Base-by-base conservation (phyloP, 192 early-diverging fungal genomes). In the Umbelopsis ramanniana region DNA sequence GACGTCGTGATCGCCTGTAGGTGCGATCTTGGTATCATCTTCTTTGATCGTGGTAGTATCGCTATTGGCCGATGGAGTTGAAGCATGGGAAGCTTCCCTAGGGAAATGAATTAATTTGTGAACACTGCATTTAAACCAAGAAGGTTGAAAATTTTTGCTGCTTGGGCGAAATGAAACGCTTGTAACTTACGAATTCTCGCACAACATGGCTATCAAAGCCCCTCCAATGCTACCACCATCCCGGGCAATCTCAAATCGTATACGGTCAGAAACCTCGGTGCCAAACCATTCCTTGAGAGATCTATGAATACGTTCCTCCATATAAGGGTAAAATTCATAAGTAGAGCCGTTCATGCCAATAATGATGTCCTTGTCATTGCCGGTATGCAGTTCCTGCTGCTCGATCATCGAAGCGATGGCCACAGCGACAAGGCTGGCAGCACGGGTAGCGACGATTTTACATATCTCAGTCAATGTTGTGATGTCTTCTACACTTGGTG, bases 341-440 rank as follows among this genome's bases (percentile, higher is more conserved):
- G 95, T 85, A 38, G 91, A 93, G 22, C 97, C 97, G 71, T 96
- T 95, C 66, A 98, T 91, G 26, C 93, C 97, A 35, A 98, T 91
- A 6, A 93, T 93, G 70, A 90, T 82, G 70, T 84, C 72, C 22
- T 55, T 45, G 26, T 76, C 54, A 37, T n/a, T 43, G 70, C 77
- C 63, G 46, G 66, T 37, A 53, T 69, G 21, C n/a, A 70, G 53
- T 67, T 75, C 24, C 46, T 78, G 76, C 22, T 78, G 75, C 45
- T 87, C 70, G 52, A 89, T 79, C 14, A 88, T 73, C 37, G 90
- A 80, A 17, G 82, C 86, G 15, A 89, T 83, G 17, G 87, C 89
- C 11, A 88, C 90, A 46, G 90, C 91, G 67, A 90, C 86, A 21
- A 97, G 86, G 54, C 91, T 86, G n/a, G 95, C 94, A 38, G 94